phyloP scores from a whole-genome alignment of 73 alveolate genomes.

The Symbiodinium pilosum region DNA sequence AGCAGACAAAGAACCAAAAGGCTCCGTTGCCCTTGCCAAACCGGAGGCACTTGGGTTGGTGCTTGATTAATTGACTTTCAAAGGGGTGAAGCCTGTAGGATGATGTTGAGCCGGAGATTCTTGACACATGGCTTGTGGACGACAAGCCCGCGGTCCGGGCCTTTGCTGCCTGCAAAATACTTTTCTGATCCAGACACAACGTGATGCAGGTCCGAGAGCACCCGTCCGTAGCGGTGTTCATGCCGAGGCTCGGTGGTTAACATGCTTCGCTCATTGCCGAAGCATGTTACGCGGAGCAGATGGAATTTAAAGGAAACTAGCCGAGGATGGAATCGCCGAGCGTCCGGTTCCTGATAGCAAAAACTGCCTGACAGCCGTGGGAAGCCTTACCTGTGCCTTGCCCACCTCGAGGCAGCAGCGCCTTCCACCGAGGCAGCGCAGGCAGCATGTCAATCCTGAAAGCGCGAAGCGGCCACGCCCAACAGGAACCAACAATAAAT shows the following conservation, averaged over 20 bases:
- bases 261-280: no score
- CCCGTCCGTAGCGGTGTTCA: not conserved
- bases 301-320: no score
- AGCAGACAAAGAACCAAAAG: no score
- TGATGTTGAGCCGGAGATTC: not conserved
- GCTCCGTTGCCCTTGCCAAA: no score
- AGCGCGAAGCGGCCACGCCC: no score
- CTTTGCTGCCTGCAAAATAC: not conserved
- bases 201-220: not conserved
- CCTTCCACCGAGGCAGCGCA: conserved; percentile 44
- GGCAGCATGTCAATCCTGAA: not conserved
- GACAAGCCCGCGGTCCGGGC: conserved; percentile 53
- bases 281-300: no score
- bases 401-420: not conserved
- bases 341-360: no score
- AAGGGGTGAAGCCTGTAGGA: not conserved
- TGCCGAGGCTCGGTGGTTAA: no score
- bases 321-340: no score
- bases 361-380: no score
- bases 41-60: not conserved
- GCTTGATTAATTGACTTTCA: not conserved
- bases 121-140: conserved; percentile 55
- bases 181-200: no score
- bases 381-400: no score
- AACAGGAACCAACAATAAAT: not conserved